A percentile compares a stretch with the other conserved stretches of the same genome.
phyloP scores from a whole-genome alignment of 257 asterid species.

The Verbena officinalis region DNA sequence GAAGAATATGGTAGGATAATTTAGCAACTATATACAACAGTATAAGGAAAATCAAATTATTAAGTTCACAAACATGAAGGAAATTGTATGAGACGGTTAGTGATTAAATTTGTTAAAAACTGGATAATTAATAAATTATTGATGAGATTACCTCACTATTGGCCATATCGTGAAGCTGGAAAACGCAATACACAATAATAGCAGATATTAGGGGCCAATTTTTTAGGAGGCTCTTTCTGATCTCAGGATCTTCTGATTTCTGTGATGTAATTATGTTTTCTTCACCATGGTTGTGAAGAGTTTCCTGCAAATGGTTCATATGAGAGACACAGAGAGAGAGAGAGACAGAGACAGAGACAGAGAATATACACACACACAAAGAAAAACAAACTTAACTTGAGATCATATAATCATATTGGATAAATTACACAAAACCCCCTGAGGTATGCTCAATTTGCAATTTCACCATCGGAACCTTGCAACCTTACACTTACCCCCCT shows the following conservation, averaged over 20 bases:
- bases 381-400: too few species aligned
- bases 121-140: neutral
- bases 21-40: too few species aligned
- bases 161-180: constrained; percentile 93
- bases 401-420: too few species aligned
- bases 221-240: constrained; percentile 45
- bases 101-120: neutral
- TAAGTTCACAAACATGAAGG: neutral
- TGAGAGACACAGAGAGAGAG: neutral
- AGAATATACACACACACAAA: too few species aligned
- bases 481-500: too few species aligned
- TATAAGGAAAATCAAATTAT: too few species aligned
- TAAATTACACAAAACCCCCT: too few species aligned
- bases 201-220: constrained; percentile 83
- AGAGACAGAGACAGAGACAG: too few species aligned
- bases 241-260: constrained; percentile 31
- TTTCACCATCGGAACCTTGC: too few species aligned
- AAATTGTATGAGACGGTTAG: neutral
- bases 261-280: constrained; percentile 16
- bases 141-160: constrained; percentile 65
- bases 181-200: constrained; percentile 69
- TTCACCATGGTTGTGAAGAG: constrained; percentile 61
- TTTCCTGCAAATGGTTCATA: constrained; percentile 60
- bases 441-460: too few species aligned
- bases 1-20: too few species aligned